Evolutionary conservation across 352 stramenopile species (phyloP).

Genomic region (Phytophthora litchii): DNA sequence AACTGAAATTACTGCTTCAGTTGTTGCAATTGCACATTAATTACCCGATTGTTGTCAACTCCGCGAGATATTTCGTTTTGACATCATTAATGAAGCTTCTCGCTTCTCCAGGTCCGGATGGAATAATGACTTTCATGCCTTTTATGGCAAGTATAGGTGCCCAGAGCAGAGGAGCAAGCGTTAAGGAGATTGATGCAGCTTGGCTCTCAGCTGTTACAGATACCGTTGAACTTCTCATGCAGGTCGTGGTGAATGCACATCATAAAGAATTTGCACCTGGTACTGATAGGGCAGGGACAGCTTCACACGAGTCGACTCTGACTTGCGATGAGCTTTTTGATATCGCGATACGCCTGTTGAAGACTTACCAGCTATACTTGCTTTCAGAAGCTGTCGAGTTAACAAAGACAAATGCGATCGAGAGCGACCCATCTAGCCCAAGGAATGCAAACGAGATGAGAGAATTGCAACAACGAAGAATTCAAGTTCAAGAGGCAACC

Average conservation of each 20-base stretch:
- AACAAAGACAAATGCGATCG: conserved; percentile 46
- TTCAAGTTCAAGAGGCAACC: conserved; percentile 72
- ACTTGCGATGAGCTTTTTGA: conserved; percentile 32
- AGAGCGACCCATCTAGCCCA: conserved; percentile 4
- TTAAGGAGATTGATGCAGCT: conserved; percentile 4
- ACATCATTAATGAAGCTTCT: conserved; percentile 60
- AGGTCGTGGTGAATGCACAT: conserved; percentile 39
- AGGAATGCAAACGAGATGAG: conserved; percentile 16
- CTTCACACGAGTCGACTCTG: neutral
- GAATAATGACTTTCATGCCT: conserved; percentile 77
- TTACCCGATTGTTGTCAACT: conserved; percentile 30
- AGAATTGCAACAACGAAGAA: conserved; percentile 28
- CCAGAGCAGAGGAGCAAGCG: conserved; percentile 5
- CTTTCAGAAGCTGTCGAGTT: conserved; percentile 76
- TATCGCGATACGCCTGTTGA: conserved; percentile 57
- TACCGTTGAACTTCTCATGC: conserved; percentile 45
- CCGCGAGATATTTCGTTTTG: conserved; percentile 63
- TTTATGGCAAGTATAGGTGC: conserved; percentile 16
- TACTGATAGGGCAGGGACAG: neutral
- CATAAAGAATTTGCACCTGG: conserved; percentile 17
- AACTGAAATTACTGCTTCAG: conserved; percentile 67
- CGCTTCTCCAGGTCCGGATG: conserved; percentile 56
- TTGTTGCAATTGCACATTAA: conserved; percentile 57
- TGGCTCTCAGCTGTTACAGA: conserved; percentile 42
- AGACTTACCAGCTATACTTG: conserved; percentile 80